A percentile compares a stretch with the other conserved stretches of the same genome.
Evolutionary conservation across 2,329 filamentous ascomycete species (phyloP).

Genomic region (Westerdykella sp.): DNA sequence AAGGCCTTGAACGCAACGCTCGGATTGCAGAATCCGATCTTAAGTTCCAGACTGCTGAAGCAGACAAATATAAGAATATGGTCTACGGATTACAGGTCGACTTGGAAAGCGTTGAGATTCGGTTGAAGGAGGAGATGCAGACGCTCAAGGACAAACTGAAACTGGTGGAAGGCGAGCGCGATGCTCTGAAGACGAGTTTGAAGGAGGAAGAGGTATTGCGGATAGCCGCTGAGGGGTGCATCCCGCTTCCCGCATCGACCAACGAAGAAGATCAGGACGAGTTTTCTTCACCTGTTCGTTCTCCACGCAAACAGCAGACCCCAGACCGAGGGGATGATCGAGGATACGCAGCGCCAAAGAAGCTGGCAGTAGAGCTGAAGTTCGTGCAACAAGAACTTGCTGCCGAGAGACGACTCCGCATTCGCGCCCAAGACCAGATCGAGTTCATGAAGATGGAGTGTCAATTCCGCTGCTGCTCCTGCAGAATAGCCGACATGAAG

Average conservation of each 20-base stretch:
- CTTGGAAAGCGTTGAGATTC: constrained; percentile 58
- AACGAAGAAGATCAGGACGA: constrained; percentile 51
- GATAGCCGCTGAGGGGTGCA: constrained; percentile 64
- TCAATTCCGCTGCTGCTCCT: constrained; percentile 60
- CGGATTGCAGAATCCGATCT: constrained; percentile 26
- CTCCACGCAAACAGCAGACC: constrained; percentile 42
- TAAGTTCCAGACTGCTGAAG: constrained; percentile 28
- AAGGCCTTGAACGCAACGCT: constrained; percentile 20
- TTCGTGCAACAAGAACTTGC: constrained; percentile 48
- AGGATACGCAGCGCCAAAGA: constrained; percentile 42
- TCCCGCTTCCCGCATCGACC: constrained; percentile 55
- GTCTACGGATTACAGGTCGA: constrained; percentile 39
- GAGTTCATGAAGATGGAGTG: constrained; percentile 74
- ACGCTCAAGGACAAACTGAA: constrained; percentile 58
- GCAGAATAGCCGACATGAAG: constrained; percentile 40
- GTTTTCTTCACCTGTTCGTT: constrained; percentile 56
- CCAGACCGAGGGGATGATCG: constrained; percentile 40
- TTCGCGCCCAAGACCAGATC: constrained; percentile 64
- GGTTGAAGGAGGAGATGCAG: constrained; percentile 59
- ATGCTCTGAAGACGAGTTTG: constrained; percentile 64
- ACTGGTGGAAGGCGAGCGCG: constrained; percentile 66
- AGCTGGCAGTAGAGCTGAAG: constrained; percentile 42
- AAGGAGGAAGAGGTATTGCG: constrained; percentile 68
- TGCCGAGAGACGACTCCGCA: constrained; percentile 53
- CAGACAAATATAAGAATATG: constrained; percentile 37